phyloP scores from a whole-genome alignment of 108 stramenopile species.

The Skeletonema grethae region DNA sequence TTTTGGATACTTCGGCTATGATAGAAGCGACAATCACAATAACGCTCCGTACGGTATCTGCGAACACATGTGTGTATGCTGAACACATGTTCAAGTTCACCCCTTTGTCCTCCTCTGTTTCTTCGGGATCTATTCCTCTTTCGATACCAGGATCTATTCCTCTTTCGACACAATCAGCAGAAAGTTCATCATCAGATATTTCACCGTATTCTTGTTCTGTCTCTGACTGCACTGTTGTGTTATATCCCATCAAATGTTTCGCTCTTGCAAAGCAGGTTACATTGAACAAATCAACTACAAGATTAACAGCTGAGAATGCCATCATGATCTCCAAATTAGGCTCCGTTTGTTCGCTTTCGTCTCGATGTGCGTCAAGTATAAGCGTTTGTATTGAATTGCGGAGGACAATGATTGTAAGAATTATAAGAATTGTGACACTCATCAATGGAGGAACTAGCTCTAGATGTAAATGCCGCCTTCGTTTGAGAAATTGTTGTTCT shows the following conservation, averaged over 20 bases:
- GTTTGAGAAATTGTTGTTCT: constrained; percentile 35
- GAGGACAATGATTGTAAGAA: constrained; percentile 47
- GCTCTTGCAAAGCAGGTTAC: constrained; percentile 73
- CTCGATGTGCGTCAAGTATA: constrained; percentile 23
- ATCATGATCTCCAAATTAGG: constrained; percentile 65
- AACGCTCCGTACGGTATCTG: constrained; percentile 72
- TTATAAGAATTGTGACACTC: constrained; percentile 56
- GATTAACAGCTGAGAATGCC: constrained; percentile 55
- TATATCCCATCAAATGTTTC: constrained; percentile 59
- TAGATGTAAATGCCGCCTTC: constrained; percentile 50
- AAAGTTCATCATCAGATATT: constrained; percentile 22
- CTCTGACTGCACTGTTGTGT: constrained; percentile 16
- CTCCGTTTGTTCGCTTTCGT: constrained; percentile 36
- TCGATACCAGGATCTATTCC: background rate
- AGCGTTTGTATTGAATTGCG: constrained; percentile 31
- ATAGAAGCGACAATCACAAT: constrained; percentile 66
- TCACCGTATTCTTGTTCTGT: constrained; percentile 7
- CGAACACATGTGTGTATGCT: constrained; percentile 85
- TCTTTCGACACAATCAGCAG: constrained; percentile 10
- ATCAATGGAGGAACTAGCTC: constrained; percentile 77
- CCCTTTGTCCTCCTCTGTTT: constrained; percentile 37
- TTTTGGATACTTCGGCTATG: constrained; percentile 44
- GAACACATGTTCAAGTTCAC: constrained; percentile 81
- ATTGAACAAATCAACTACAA: constrained; percentile 72
- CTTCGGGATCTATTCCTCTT: background rate